Evolutionary conservation across 306 rosid species (phyloP), one percentile per base, ranked within the genome.

Genomic region (Dalbergia cochinchinensis): DNA sequence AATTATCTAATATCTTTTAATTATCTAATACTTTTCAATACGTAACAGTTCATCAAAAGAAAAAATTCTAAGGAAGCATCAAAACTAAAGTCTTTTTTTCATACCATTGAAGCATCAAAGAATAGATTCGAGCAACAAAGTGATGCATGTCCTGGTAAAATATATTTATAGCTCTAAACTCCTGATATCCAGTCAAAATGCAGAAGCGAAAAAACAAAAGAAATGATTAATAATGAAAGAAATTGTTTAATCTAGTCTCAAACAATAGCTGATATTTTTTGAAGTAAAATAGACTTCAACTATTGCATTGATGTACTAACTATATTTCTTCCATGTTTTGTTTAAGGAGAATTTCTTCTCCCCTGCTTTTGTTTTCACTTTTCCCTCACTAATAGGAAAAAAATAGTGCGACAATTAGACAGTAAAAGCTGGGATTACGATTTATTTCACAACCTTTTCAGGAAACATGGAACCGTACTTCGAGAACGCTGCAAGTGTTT

Each of bases 391-490:
- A 77, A 45, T n/a, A 35, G n/a, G 62, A 58, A 34, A 22, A 71
- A 20, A 35, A 3, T 12, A 26, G 48, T n/a, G 53, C 11, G 15
- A 18, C 11, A 8, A 55, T 77, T 34, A 83, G 42, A 74, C 78
- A 65, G 60, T 16, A 13, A 53, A 53, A 53, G 58, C 4, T 13
- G 58, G 50, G 58, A 8, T 66, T 45, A 34, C 22, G 65, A 80
- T 51, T 78, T 66, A 78, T 77, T 77, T 74, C 71, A 83, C 84
- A 85, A 95, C 99, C 99, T 96, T 96, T 83, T 96, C 99, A 13
- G 99, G 99, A 89, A 93, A 89, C 82, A 90, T 73, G 35, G 94
- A 72, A 65, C 90, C 78, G 83, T 90, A 90, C 85, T 91, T 96
- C 71, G 97, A 88, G 86, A 93, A 80, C 11, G 91, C 75, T 69